These are phyloP conservation scores for Lentinula raphanica DNA, from an alignment of 768 basidiomycete species.

Conservation along the genomic window DNA sequence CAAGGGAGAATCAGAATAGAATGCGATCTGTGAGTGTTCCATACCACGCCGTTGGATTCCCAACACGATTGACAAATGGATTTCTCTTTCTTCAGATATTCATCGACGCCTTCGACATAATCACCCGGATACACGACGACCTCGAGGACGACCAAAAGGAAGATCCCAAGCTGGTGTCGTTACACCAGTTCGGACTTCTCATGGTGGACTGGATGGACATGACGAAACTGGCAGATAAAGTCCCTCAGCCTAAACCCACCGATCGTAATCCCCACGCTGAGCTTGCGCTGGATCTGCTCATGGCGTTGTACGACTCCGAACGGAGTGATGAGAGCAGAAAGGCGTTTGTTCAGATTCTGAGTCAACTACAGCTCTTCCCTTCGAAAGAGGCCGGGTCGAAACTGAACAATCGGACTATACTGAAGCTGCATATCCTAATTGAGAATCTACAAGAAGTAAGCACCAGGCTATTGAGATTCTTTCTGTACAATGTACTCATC, in stretches of 20 bases:
- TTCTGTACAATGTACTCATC: constrained; percentile 2
- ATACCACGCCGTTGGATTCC: background rate
- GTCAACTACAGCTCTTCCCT: constrained; percentile 50
- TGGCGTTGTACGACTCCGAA: constrained; percentile 41
- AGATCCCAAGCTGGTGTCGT: constrained; percentile 67
- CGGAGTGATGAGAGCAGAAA: constrained; percentile 55
- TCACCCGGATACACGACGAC: constrained; percentile 52
- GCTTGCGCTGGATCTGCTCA: constrained; percentile 51
- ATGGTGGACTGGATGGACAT: constrained; percentile 89
- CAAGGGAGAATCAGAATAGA: constrained; percentile 68
- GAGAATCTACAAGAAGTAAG: constrained; percentile 46
- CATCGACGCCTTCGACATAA: constrained; percentile 58
- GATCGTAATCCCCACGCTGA: constrained; percentile 44
- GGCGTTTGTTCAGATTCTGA: constrained; percentile 55
- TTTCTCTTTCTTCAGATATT: constrained; percentile 48
- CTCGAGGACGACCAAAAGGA: constrained; percentile 70
- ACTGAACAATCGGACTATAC: constrained; percentile 31
- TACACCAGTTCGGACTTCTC: constrained; percentile 70
- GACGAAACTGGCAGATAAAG: constrained; percentile 50
- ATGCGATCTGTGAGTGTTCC: constrained; percentile 39
- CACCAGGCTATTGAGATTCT: background rate
- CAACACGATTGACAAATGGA: background rate
- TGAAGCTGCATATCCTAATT: constrained; percentile 44
- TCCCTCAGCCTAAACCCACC: constrained; percentile 9
- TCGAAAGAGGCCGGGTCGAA: constrained; percentile 9